A percentile compares a stretch with the other conserved stretches of the same genome.
Evolutionary conservation across 495 filamentous ascomycete species (phyloP).

Genomic region (Neurospora tetrasperma): DNA sequence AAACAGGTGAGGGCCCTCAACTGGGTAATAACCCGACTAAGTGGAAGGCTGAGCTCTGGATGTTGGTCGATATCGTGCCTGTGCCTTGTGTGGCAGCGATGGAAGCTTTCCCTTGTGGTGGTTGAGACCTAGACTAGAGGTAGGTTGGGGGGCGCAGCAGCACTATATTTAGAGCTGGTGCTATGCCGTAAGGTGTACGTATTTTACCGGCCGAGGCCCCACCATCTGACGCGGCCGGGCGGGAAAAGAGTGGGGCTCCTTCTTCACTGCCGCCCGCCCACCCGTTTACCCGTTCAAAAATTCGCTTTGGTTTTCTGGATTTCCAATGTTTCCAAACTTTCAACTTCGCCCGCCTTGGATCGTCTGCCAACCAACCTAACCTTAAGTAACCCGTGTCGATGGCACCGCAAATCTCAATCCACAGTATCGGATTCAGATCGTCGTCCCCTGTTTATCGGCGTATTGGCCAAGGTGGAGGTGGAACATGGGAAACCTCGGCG

Average conservation of each 20-base stretch:
- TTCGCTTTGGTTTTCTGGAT: not conserved
- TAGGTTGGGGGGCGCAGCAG: not conserved
- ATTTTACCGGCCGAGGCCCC: not conserved
- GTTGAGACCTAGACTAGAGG: not conserved
- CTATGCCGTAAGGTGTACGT: not conserved
- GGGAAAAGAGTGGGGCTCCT: not conserved
- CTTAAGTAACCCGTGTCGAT: not conserved
- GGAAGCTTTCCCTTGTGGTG: not conserved
- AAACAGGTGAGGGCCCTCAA: not conserved
- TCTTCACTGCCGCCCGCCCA: not conserved
- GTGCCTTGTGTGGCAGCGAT: not conserved
- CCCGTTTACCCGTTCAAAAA: not conserved
- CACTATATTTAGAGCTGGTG: not conserved
- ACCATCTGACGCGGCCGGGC: not conserved
- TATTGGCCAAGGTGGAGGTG: not conserved
- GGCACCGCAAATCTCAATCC: not conserved
- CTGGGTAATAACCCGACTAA: not conserved
- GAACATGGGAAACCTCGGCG: not conserved
- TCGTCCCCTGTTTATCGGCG: not conserved
- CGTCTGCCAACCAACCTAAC: not conserved
- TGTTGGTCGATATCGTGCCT: not conserved
- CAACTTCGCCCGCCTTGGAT: not conserved
- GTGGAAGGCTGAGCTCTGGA: not conserved
- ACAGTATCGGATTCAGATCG: not conserved
- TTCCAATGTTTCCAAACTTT: not conserved